Conservation (phyloP, 2,329 filamentous ascomycete genomes). For the Penicillium vulpinum region DNA sequence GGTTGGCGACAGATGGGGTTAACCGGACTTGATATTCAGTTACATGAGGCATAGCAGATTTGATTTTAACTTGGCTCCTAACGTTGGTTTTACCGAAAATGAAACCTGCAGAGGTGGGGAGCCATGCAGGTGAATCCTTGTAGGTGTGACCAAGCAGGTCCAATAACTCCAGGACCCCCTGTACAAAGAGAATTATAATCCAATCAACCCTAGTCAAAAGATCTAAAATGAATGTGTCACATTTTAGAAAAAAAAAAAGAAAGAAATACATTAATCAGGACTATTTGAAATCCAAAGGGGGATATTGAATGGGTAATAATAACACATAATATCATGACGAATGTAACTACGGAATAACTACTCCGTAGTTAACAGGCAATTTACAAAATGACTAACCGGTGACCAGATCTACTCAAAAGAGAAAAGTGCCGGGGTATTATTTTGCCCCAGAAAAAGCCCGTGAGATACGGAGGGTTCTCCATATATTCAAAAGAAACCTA, state of each 20-base stretch:
- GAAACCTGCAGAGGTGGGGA: neutral
- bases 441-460: neutral
- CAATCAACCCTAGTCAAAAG: too few species aligned
- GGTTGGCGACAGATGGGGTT: constrained; percentile 31
- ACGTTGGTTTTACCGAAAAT: neutral
- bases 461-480: neutral
- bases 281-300: neutral
- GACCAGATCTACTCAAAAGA: neutral
- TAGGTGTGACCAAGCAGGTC: too few species aligned
- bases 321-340: too few species aligned
- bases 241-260: neutral
- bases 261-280: neutral
- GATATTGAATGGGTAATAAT: neutral
- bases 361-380: too few species aligned
- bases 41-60: neutral
- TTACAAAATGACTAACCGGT: too few species aligned
- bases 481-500: neutral
- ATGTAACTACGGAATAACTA: too few species aligned
- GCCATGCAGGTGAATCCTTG: too few species aligned
- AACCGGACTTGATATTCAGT: constrained; percentile 16
- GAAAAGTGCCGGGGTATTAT: neutral
- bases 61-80: too few species aligned
- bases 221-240: neutral
- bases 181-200: neutral
- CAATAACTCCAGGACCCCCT: neutral